Conservation (phyloP, 176 grass and related monocot species). For the Olyra latifolia region DNA sequence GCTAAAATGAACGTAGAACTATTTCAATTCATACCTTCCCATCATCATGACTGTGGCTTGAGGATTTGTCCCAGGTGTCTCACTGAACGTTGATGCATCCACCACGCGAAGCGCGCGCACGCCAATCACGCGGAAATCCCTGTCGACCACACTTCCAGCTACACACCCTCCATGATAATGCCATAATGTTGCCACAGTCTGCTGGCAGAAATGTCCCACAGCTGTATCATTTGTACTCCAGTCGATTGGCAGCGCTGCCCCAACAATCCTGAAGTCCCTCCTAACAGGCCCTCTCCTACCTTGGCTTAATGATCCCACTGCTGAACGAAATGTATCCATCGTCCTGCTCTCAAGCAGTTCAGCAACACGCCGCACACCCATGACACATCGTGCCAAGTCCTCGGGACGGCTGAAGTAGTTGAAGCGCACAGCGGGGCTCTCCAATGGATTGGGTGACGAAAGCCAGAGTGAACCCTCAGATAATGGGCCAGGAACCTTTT, state of each 20-base stretch:
- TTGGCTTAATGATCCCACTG: conserved; percentile 20
- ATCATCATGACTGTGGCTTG: conserved; percentile 95
- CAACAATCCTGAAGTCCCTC: conserved; percentile 69
- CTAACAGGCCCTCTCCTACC: conserved; percentile 35
- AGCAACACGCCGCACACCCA: conserved; percentile 58
- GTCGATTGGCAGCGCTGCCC: conserved; percentile 49
- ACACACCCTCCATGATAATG: conserved; percentile 92
- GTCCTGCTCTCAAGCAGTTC: conserved; percentile 59
- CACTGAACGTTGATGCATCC: conserved; percentile 65
- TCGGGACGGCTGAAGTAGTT: conserved; percentile 70
- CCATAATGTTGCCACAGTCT: conserved; percentile 78
- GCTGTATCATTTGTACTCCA: conserved; percentile 47
- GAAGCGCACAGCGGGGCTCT: conserved; percentile 64
- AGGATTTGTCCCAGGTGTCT: conserved; percentile 87
- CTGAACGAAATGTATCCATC: conserved; percentile 56
- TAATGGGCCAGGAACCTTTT: conserved; percentile 68
- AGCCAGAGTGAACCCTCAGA: conserved; percentile 74
- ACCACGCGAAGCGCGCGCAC: conserved; percentile 60
- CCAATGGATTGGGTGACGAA: conserved; percentile 52
- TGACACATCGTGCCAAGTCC: conserved; percentile 57
- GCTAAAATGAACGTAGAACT: neutral
- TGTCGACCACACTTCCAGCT: conserved; percentile 70
- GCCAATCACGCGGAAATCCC: conserved; percentile 66
- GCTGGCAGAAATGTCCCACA: conserved; percentile 60
- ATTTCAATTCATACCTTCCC: conserved; percentile 59